Percentiles rank a stretch among this genome's conserved stretches.
These are phyloP conservation scores for Carpinus fangiana DNA, from an alignment of 306 rosid species.

Conservation along the genomic window DNA sequence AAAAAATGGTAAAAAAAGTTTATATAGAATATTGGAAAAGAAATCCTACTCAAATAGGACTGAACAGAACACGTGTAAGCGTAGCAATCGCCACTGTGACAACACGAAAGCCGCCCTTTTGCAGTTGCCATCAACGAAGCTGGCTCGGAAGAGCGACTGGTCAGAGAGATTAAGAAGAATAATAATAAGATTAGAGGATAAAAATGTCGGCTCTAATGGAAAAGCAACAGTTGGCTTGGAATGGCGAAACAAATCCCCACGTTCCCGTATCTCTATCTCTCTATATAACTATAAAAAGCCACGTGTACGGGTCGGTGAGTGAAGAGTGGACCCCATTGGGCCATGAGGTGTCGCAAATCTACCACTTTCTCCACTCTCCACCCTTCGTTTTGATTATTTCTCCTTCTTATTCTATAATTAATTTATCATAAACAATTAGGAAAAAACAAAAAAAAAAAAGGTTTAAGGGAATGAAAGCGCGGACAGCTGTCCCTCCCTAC, in stretches of 20 bases:
- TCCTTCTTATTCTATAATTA: not conserved
- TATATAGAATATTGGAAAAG: too few species aligned
- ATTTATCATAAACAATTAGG: not conserved
- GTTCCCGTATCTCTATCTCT: not conserved
- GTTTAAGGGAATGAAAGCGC: conserved; percentile 2
- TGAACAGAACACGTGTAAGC: conserved; percentile 21
- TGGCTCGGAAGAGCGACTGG: not conserved
- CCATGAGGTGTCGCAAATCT: not conserved
- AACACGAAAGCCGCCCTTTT: not conserved
- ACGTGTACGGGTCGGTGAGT: not conserved
- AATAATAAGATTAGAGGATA: not conserved
- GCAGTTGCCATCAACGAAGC: not conserved
- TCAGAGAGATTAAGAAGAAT: not conserved
- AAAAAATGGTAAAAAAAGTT: too few species aligned
- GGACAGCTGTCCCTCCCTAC: conserved; percentile 23
- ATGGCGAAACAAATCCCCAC: too few species aligned
- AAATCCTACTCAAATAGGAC: too few species aligned
- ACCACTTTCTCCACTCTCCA: not conserved
- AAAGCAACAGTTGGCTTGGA: too few species aligned
- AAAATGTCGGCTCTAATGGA: not conserved
- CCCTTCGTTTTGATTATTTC: not conserved
- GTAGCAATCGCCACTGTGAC: conserved; percentile 10
- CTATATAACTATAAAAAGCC: not conserved
- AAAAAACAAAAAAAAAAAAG: too few species aligned
- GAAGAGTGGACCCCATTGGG: not conserved